Conservation (phyloP, 305 asterid genomes). For the Fraxinus dipetala region DNA sequence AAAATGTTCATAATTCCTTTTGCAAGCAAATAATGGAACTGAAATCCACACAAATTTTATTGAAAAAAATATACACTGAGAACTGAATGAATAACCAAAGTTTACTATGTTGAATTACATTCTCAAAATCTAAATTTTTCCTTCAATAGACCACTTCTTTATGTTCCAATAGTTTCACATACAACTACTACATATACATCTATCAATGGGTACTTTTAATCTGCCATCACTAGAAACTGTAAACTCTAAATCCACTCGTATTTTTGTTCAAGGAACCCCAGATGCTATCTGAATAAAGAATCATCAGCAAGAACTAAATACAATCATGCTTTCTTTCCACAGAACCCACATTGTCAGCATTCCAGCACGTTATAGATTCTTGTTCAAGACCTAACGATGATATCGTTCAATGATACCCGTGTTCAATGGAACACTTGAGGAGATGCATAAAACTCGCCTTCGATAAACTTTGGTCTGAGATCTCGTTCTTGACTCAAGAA, state of each 20-base stretch:
- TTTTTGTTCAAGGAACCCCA: background rate
- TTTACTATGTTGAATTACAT: constrained; percentile 4
- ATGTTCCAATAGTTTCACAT: background rate
- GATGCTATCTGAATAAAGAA: background rate
- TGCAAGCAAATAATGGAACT: background rate
- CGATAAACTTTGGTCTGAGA: constrained; percentile 78
- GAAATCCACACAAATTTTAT: background rate
- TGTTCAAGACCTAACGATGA: background rate
- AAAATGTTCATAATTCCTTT: background rate
- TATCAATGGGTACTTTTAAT: constrained; percentile 1
- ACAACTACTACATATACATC: background rate
- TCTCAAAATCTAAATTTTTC: constrained; percentile 7
- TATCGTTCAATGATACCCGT: background rate
- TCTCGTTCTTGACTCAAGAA: constrained; percentile 82
- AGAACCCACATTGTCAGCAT: background rate
- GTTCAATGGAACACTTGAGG: constrained; percentile 77
- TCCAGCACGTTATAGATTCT: background rate
- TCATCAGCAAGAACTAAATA: background rate
- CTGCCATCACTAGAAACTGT: constrained; percentile 9
- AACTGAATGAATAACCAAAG: background rate
- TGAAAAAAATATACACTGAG: background rate
- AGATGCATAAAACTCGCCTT: constrained; percentile 84
- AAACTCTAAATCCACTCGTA: background rate
- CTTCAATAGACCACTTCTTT: constrained; percentile 6
- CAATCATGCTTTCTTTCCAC: background rate